Percentiles rank a stretch among this genome's conserved stretches.
Conservation (phyloP, 2,329 filamentous ascomycete genomes). For the Dothiorella sarmentorum region DNA sequence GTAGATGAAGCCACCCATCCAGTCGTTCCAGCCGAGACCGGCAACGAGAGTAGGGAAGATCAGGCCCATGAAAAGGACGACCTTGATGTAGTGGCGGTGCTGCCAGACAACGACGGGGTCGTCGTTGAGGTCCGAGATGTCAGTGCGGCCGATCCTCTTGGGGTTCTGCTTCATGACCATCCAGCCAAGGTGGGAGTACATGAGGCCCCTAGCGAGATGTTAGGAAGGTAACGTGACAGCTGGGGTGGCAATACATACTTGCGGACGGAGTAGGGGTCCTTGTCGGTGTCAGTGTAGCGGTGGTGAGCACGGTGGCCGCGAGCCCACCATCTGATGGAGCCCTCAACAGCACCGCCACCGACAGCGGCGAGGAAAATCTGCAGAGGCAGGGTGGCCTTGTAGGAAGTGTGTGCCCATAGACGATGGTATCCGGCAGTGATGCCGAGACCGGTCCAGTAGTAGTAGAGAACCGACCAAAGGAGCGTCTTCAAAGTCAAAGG, state of each 20-base stretch:
- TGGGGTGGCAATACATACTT: slow-evolving; percentile 28
- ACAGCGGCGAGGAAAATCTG: slow-evolving; percentile 48
- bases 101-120: slow-evolving; percentile 51
- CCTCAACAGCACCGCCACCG: slow-evolving; percentile 49
- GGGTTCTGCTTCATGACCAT: slow-evolving; percentile 56
- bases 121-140: slow-evolving; percentile 51
- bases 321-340: slow-evolving; percentile 51
- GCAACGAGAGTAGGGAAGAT: slow-evolving; percentile 48
- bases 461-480: slow-evolving; percentile 72
- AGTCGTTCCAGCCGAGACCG: slow-evolving; percentile 50
- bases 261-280: slow-evolving; percentile 52
- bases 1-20: slow-evolving; percentile 50
- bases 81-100: slow-evolving; percentile 49
- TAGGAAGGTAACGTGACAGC: slow-evolving; percentile 2
- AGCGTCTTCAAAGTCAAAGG: slow-evolving; percentile 71
- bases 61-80: slow-evolving; percentile 46
- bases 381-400: slow-evolving; percentile 44
- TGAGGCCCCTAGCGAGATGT: slow-evolving; percentile 31
- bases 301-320: slow-evolving; percentile 51
- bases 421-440: slow-evolving; percentile 61
- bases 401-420: slow-evolving; percentile 62
- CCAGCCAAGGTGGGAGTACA: slow-evolving; percentile 52
- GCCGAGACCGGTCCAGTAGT: slow-evolving; percentile 79
- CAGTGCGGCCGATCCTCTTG: slow-evolving; percentile 50
- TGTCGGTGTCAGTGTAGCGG: slow-evolving; percentile 52